Base-by-base conservation (phyloP, 2,329 filamentous ascomycete genomes). In the Myriosclerotinia curreyana region DNA sequence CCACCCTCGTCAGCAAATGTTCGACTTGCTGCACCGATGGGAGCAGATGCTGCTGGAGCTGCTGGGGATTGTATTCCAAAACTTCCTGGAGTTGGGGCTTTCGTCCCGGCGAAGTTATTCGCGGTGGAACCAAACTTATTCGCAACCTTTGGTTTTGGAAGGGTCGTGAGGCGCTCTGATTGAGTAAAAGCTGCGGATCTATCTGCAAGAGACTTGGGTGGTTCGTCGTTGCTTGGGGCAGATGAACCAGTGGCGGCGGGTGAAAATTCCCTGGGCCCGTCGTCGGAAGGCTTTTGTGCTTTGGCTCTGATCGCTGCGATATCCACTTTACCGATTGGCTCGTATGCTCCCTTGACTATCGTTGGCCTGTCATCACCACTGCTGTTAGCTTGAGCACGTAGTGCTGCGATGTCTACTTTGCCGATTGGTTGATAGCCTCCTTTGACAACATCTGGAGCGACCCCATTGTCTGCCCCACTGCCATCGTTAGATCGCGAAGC, bases 391-490 rank as follows among this genome's bases (percentile, higher is more conserved):
- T 83, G 91, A 75, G 82, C 87, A 68, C 95, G 86, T 70, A 99
- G 89, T 46, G 92, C 93, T 31, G 89, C 90, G 77, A 99, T 98
- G 73, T 99, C 93, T n/a, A 99, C 90, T 79, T 97, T 98, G 64
- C 95, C 95, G 71, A 99, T 81, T 25, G 95, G 95, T 75, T 97
- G 92, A 77, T 99, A 99, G 20, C 84, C 89, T 52, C 95, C 95
- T 73, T 79, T 90, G 60, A 98, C 86, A 25, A 97, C 84, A 73
- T 92, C 89, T 71, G 31, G 65, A 22, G 77, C 75, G 5, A 64
- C 70, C 42, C 77, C 75, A 55, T 84, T 80, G 54, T 83, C 77
- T 46, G 75, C 73, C 60, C 76, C 75, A 49, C 78, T 71, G 38
- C 81, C 75, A 61, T 79, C 76, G 62, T 82, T 79, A 73, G 84